Conservation (phyloP, 2,329 filamentous ascomycete species). For the Cercospora sp. region DNA sequence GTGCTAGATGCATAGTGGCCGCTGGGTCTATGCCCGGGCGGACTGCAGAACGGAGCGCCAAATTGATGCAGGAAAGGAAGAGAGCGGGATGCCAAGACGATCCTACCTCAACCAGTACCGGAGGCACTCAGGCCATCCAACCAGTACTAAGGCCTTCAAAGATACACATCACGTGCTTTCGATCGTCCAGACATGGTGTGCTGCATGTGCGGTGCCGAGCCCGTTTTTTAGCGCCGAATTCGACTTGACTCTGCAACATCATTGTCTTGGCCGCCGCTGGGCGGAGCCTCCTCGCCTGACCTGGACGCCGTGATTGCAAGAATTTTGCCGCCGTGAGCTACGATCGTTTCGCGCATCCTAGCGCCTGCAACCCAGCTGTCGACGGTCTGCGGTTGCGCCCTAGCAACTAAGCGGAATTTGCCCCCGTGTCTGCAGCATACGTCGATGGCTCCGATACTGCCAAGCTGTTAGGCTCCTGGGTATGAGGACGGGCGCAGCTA, state of each 20-base stretch:
- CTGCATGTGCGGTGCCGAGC: constrained; percentile 8
- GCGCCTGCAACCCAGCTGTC: neutral
- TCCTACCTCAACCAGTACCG: neutral
- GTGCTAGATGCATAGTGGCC: neutral
- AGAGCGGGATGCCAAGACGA: constrained; percentile 7
- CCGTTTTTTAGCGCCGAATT: constrained; percentile 17
- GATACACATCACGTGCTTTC: neutral
- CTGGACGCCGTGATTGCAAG: constrained; percentile 10
- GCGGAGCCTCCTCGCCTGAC: constrained; percentile 13
- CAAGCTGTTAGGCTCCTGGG: constrained; percentile 14
- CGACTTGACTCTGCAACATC: constrained; percentile 1
- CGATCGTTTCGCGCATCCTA: constrained; percentile 10
- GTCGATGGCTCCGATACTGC: constrained; percentile 14
- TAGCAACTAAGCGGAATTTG: neutral
- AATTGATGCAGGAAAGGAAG: constrained; percentile 2
- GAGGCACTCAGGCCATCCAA: neutral
- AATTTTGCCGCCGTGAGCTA: constrained; percentile 11
- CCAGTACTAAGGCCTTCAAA: neutral
- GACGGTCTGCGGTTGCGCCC: neutral
- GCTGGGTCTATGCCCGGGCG: constrained; percentile 8
- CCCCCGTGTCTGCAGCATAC: constrained; percentile 11
- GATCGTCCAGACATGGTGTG: neutral
- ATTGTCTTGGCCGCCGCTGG: constrained; percentile 14
- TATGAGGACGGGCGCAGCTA: constrained; percentile 12
- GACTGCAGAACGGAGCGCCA: constrained; percentile 2